These are phyloP conservation scores for Nothophoma quercina DNA, from an alignment of 2,329 filamentous ascomycete species.

Conservation along the genomic window DNA sequence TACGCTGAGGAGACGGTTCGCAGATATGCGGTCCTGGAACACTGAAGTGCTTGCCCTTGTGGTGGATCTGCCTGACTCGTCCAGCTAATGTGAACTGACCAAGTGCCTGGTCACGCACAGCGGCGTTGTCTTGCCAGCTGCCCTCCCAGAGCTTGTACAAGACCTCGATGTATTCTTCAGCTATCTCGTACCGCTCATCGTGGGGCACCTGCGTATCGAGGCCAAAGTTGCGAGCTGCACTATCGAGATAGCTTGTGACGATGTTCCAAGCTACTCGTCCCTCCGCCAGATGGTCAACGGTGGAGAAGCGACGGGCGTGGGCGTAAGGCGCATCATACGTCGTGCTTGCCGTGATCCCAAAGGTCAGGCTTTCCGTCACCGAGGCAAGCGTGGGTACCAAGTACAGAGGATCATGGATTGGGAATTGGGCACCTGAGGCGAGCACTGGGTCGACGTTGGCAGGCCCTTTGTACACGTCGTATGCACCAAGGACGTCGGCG, in stretches of 20 bases:
- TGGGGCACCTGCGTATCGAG: slow-evolving; percentile 63
- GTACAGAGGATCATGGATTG: slow-evolving; percentile 72
- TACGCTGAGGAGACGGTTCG: slow-evolving; percentile 70
- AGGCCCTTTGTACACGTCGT: slow-evolving; percentile 69
- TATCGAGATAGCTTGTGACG: slow-evolving; percentile 71
- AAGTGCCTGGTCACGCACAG: slow-evolving; percentile 62
- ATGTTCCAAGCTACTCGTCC: slow-evolving; percentile 61
- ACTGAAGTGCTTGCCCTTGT: slow-evolving; percentile 68
- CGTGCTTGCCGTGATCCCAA: slow-evolving; percentile 70
- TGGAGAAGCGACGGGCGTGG: slow-evolving; percentile 67
- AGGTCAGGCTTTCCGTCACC: slow-evolving; percentile 67
- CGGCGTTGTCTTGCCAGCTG: slow-evolving; percentile 70
- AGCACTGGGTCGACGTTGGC: slow-evolving; percentile 64
- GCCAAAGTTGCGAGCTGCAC: slow-evolving; percentile 67
- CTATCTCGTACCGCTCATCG: slow-evolving; percentile 70
- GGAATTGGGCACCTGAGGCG: slow-evolving; percentile 69
- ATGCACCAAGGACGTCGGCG: slow-evolving; percentile 62
- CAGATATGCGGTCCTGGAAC: slow-evolving; percentile 73
- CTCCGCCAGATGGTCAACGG: slow-evolving; percentile 69
- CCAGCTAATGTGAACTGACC: slow-evolving; percentile 64
- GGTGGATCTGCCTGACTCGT: slow-evolving; percentile 68
- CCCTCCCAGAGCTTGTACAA: slow-evolving; percentile 72
- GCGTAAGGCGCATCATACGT: slow-evolving; percentile 73
- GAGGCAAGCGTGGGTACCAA: too few relatives aligned
- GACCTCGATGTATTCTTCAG: slow-evolving; percentile 72